Conservation (phyloP, 768 basidiomycete genomes). For the Hygrophorus pudorinus region DNA sequence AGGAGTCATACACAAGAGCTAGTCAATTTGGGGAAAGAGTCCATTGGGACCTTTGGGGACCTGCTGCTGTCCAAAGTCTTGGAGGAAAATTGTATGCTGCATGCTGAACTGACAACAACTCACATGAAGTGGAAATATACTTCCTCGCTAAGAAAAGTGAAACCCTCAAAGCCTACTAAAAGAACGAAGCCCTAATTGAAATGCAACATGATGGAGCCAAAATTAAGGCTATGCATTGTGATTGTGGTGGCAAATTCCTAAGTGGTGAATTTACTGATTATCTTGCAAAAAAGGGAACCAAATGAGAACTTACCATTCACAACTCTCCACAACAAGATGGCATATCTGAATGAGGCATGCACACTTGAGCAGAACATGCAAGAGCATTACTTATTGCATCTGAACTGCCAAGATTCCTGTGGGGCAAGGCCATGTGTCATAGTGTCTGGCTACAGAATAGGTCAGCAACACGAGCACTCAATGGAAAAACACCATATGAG, state of each 20-base stretch:
- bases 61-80: constrained; percentile 15
- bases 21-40: constrained; percentile 21
- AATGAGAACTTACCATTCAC: too few relatives aligned
- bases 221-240: too few relatives aligned
- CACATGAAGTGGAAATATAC: too few relatives aligned
- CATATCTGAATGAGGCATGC: constrained; percentile 17
- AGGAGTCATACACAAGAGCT: constrained; percentile 14
- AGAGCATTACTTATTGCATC: constrained; percentile 13
- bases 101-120: constrained; percentile 24
- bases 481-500: too few relatives aligned
- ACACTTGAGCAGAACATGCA: constrained; percentile 12
- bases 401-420: constrained; percentile 15
- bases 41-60: constrained; percentile 30
- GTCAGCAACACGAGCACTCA: constrained; percentile 10
- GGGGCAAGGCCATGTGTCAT: too few relatives aligned
- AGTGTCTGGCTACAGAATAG: constrained; percentile 16
- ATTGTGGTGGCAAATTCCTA: constrained; percentile 19
- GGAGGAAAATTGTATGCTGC: constrained; percentile 18
- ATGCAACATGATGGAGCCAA: constrained; percentile 11
- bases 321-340: constrained; percentile 6
- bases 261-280: too few relatives aligned
- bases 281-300: too few relatives aligned
- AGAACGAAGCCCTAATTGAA: too few relatives aligned
- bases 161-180: too few relatives aligned
- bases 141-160: too few relatives aligned